A percentile compares a stretch with the other conserved stretches of the same genome.
Conservation (phyloP, 2,329 filamentous ascomycete species). For the Microcyclospora pomicola region DNA sequence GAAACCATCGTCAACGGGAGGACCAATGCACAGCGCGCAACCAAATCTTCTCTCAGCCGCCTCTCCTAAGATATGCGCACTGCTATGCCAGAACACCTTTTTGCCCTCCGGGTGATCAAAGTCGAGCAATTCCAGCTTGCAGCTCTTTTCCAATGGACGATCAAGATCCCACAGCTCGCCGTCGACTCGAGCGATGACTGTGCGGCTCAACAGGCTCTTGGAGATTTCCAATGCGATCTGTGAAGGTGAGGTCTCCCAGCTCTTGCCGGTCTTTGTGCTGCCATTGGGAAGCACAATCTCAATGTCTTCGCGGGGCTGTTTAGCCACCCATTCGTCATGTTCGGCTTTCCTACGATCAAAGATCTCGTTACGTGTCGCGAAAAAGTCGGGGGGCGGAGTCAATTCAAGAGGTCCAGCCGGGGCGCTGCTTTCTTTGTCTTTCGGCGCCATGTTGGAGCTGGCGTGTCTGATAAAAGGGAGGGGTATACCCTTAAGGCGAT, state of each 20-base stretch:
- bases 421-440: slow-evolving; percentile 28
- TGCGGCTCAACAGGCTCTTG: slow-evolving; percentile 75
- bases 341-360: slow-evolving; percentile 82
- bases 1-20: slow-evolving; percentile 81
- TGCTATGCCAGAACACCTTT: slow-evolving; percentile 96
- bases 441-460: slow-evolving; percentile 21
- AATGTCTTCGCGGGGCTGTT: slow-evolving; percentile 60
- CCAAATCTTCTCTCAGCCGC: slow-evolving; percentile 82
- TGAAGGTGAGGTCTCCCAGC: slow-evolving; percentile 83
- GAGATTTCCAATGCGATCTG: slow-evolving; percentile 65
- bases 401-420: slow-evolving; percentile 34
- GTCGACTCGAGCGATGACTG: slow-evolving; percentile 73
- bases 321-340: slow-evolving; percentile 60
- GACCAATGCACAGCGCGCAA: slow-evolving; percentile 85
- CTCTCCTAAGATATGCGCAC: slow-evolving; percentile 90
- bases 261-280: slow-evolving; percentile 56
- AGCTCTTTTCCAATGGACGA: slow-evolving; percentile 75
- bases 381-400: slow-evolving; percentile 53
- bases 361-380: slow-evolving; percentile 69
- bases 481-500: too few relatives aligned
- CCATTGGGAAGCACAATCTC: slow-evolving; percentile 61
- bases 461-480: too few relatives aligned
- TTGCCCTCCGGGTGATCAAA: slow-evolving; percentile 69
- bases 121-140: slow-evolving; percentile 68
- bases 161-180: slow-evolving; percentile 87